Percentiles rank a stretch among this genome's conserved stretches.
Evolutionary conservation across 1,284 basidiomycete genomes (phyloP).

Genomic region (Sporisorium exsertum): DNA sequence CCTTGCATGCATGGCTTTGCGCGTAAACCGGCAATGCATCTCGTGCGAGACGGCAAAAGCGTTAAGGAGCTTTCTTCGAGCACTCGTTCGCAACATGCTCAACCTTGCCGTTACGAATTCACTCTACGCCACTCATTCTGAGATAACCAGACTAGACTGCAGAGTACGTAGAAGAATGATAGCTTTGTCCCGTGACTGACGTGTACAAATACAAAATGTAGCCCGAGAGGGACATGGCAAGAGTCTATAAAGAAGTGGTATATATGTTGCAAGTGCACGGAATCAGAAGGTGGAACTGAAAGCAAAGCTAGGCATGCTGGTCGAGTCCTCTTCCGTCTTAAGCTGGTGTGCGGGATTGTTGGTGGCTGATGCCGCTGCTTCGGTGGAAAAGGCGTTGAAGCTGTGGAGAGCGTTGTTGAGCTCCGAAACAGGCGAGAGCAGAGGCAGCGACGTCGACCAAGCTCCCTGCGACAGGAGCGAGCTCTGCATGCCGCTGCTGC

Average conservation of each 20-base stretch:
- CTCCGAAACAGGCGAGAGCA: slow-evolving; percentile 38
- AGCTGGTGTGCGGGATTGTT: background rate
- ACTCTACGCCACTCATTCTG: too few species aligned
- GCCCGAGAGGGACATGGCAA: background rate
- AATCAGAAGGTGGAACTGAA: background rate
- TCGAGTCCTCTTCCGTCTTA: slow-evolving; percentile 1
- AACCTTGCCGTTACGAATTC: too few species aligned
- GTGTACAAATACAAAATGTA: background rate
- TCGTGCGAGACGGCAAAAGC: background rate
- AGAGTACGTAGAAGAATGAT: background rate
- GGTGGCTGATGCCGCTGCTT: background rate
- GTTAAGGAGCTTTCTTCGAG: too few species aligned
- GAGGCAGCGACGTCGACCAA: slow-evolving; percentile 20
- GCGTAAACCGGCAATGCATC: background rate
- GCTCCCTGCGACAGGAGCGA: slow-evolving; percentile 18
- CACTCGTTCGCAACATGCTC: too few species aligned
- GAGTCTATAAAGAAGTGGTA: background rate
- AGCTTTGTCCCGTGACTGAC: background rate
- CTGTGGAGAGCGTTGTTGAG: slow-evolving; percentile 29
- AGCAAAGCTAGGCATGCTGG: background rate
- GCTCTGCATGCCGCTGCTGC: slow-evolving; percentile 16
- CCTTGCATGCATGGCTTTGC: background rate
- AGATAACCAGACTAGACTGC: too few species aligned
- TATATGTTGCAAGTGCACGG: background rate
- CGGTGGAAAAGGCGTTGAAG: slow-evolving; percentile 20